These are phyloP conservation scores for Geotrichum carabidarum DNA, from an alignment of 1,139 yeast species.

Conservation along the genomic window DNA sequence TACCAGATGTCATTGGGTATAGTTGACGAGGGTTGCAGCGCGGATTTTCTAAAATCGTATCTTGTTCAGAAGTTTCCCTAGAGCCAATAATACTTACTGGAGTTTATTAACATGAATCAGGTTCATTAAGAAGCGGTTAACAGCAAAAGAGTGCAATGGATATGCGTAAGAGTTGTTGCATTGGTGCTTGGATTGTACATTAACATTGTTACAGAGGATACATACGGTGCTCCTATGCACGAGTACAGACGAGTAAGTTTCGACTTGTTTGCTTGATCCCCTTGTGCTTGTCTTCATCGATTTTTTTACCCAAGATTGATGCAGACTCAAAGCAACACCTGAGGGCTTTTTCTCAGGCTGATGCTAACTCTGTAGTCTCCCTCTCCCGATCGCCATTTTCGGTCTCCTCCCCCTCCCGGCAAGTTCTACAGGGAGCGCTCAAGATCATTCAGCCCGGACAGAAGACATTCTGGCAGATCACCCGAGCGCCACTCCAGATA, in stretches of 20 bases:
- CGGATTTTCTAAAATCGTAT: background rate
- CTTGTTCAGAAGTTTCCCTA: background rate
- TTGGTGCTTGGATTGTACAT: background rate
- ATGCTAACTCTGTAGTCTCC: conserved; percentile 47
- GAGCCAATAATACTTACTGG: background rate
- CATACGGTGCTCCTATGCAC: conserved; percentile 8
- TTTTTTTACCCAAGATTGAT: background rate
- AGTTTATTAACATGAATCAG: conserved; percentile 3
- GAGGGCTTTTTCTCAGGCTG: conserved; percentile 58
- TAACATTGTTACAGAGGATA: background rate
- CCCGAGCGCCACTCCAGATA: conserved; percentile 12
- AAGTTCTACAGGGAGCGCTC: conserved; percentile 13
- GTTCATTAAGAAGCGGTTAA: background rate
- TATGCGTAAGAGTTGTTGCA: conserved; percentile 1
- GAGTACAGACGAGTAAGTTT: conserved; percentile 9
- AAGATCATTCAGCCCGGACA: conserved; percentile 13
- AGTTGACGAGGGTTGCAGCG: background rate
- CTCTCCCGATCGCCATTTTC: conserved; percentile 14
- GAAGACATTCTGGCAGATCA: conserved; percentile 9
- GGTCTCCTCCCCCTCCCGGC: conserved; percentile 13
- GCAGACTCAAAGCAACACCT: background rate
- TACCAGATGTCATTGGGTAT: background rate
- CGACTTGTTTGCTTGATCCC: too few species aligned
- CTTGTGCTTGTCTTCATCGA: too few species aligned
- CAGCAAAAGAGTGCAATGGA: background rate